Evolutionary conservation across 2,329 filamentous ascomycete genomes (phyloP).

Genomic region (Aspergillus piperis): DNA sequence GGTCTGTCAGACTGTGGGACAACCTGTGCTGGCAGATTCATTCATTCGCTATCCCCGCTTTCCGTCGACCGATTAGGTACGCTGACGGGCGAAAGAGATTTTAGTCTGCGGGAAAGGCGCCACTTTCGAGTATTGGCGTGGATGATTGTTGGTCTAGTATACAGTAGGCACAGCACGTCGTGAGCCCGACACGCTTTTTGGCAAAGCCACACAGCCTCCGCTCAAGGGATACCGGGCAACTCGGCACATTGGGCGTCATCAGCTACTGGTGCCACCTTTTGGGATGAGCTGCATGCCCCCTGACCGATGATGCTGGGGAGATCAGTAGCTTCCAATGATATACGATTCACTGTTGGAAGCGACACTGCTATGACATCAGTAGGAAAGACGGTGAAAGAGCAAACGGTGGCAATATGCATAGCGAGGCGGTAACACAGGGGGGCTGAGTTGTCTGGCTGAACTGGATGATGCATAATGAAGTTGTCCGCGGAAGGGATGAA

Average conservation of each 20-base stretch:
- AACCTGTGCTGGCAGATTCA: neutral
- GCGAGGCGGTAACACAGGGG: neutral
- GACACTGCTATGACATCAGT: conserved; percentile 9
- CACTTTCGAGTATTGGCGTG: conserved; percentile 1
- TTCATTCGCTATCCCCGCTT: conserved; percentile 4
- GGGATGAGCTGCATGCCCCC: neutral
- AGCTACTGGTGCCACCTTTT: conserved; percentile 15
- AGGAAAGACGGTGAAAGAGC: conserved; percentile 10
- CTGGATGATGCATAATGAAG: neutral
- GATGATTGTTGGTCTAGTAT: conserved; percentile 3
- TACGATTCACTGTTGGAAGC: neutral
- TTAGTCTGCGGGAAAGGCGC: conserved; percentile 10
- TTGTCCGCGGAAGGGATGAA: neutral
- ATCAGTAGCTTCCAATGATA: conserved; percentile 11
- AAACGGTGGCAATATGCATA: conserved; percentile 8
- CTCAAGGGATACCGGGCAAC: conserved; percentile 5
- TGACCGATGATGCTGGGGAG: conserved; percentile 10
- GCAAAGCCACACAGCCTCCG: conserved; percentile 15
- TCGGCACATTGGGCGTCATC: conserved; percentile 15
- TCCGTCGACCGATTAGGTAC: neutral
- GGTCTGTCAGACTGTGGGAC: neutral
- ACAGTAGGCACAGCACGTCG: conserved; percentile 1
- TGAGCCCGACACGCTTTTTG: neutral
- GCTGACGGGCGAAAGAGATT: neutral
- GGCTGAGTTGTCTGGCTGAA: neutral